A percentile compares a stretch with the other conserved stretches of the same genome.
phyloP scores from a whole-genome alignment of 768 basidiomycete species.

The Calvatia gigantea region DNA sequence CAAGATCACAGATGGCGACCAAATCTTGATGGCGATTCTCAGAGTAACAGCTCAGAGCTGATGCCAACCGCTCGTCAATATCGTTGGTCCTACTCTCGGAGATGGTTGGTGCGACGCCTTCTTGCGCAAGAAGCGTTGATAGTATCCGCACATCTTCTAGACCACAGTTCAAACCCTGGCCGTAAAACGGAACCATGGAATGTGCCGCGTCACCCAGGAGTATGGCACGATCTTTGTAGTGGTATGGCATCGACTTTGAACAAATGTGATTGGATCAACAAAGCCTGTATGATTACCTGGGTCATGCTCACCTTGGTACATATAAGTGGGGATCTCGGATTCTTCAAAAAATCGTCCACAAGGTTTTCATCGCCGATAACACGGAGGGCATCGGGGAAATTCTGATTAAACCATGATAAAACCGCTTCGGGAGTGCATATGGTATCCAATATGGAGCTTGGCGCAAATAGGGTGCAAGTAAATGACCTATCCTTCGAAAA shows the following conservation, averaged over 20 bases:
- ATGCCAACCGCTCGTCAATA: slow-evolving; percentile 55
- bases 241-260: slow-evolving; percentile 77
- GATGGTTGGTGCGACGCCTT: slow-evolving; percentile 53
- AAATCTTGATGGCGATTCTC: slow-evolving; percentile 83
- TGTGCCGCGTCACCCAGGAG: slow-evolving; percentile 95
- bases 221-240: slow-evolving; percentile 84
- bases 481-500: slow-evolving; percentile 86
- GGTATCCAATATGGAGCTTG: slow-evolving; percentile 69
- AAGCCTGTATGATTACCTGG: slow-evolving; percentile 17
- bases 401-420: slow-evolving; percentile 70
- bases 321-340: slow-evolving; percentile 87
- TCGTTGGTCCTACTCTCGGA: slow-evolving; percentile 26
- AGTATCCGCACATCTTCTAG: slow-evolving; percentile 96
- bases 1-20: slow-evolving; percentile 85
- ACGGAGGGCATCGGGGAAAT: slow-evolving; percentile 87
- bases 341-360: slow-evolving; percentile 72
- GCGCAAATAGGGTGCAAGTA: slow-evolving; percentile 95
- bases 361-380: slow-evolving; percentile 81
- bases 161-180: slow-evolving; percentile 97
- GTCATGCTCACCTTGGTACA: slow-evolving; percentile 73
- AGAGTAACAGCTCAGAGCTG: slow-evolving; percentile 77
- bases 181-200: slow-evolving; percentile 98
- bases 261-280: slow-evolving; percentile 23
- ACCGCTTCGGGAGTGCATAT: slow-evolving; percentile 56
- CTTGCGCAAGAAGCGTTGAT: slow-evolving; percentile 66